Evolutionary conservation across 2,329 filamentous ascomycete species (phyloP).

Genomic region (Tricladium varicosporioides): DNA sequence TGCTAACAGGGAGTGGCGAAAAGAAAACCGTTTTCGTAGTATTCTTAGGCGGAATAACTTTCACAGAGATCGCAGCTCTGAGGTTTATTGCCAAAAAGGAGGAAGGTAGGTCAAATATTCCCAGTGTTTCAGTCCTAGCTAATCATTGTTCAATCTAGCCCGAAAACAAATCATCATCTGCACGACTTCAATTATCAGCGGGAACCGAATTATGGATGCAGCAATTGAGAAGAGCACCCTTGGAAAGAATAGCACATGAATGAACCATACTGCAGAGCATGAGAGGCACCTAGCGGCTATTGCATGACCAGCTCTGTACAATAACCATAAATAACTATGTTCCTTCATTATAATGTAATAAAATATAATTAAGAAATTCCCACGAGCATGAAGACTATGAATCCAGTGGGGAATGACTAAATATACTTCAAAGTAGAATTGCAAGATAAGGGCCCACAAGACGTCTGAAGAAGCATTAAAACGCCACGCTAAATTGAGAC

Average conservation of each 20-base stretch:
- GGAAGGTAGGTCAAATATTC: constrained; percentile 50
- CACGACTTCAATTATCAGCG: constrained; percentile 87
- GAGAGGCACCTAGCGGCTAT: background rate
- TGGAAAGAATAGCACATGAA: constrained; percentile 26
- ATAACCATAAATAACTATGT: background rate
- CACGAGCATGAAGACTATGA: too few relatives aligned
- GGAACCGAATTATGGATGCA: constrained; percentile 83
- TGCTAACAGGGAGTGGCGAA: constrained; percentile 71
- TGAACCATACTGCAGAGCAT: background rate
- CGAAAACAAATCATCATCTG: constrained; percentile 86
- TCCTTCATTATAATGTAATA: constrained; percentile 16
- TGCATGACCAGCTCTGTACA: background rate
- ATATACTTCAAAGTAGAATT: background rate
- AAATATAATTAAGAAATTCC: background rate
- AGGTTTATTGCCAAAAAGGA: constrained; percentile 85
- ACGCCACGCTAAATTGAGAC: constrained; percentile 13
- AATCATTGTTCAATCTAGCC: constrained; percentile 40
- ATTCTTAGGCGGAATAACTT: constrained; percentile 94
- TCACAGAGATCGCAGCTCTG: constrained; percentile 91
- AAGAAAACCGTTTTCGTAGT: constrained; percentile 94
- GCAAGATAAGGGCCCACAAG: background rate
- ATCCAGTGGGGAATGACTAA: background rate
- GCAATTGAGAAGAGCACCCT: constrained; percentile 64
- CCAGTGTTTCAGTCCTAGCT: constrained; percentile 1
- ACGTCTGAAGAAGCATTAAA: constrained; percentile 10